Base-by-base conservation (phyloP, 139 green algal genomes). In the Eudorina sp. region DNA sequence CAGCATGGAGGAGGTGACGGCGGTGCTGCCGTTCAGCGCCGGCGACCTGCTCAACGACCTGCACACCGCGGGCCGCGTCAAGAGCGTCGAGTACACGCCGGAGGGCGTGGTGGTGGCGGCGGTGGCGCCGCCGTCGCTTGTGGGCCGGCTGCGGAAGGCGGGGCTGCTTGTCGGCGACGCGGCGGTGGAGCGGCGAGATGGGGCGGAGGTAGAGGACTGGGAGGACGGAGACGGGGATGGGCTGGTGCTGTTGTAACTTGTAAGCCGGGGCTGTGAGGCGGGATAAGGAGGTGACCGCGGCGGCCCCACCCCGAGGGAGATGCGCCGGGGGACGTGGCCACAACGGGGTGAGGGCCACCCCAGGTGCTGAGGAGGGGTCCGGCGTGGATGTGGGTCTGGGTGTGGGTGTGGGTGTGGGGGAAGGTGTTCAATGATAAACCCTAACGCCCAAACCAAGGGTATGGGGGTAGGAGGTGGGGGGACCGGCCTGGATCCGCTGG, bases 1-100 rank as follows among this genome's bases (percentile, higher is more conserved):
- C 27, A 53, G 36, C 69, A 94, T 94, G 92, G 40, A 77, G n/a
- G 80, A 92, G 45, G 72, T 92, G 73, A 72, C 88, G 78, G 91
- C 84, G 38, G 23, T 80, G 60, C 36, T 94, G 66, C 91, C 90
- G 34, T 94, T 92, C 87, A 48, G 34, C 0, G 36, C 89, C 18
- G 90, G 86, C 27, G 90, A 93, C 45, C 55, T 94, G 46, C 75
- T 94, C 45, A 69, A 89, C 43, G 88, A 84, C 8, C 45, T 88
- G 31, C 87, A 91, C 60, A 79, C 41, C 7, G 60, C 19, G 3
- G 88, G 83, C 40, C 53, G 69, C 9, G 70, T 88, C 7, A 40
- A 43, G 46, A 58, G 31, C 18, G 21, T 75, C 18, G 69, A 89
- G 40, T 89, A 83, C 40, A 48, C 38, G 34, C 9, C 40, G 64